These are phyloP conservation scores for Xylariales sp. DNA, from an alignment of 2,329 filamentous ascomycete genomes.

Conservation along the genomic window DNA sequence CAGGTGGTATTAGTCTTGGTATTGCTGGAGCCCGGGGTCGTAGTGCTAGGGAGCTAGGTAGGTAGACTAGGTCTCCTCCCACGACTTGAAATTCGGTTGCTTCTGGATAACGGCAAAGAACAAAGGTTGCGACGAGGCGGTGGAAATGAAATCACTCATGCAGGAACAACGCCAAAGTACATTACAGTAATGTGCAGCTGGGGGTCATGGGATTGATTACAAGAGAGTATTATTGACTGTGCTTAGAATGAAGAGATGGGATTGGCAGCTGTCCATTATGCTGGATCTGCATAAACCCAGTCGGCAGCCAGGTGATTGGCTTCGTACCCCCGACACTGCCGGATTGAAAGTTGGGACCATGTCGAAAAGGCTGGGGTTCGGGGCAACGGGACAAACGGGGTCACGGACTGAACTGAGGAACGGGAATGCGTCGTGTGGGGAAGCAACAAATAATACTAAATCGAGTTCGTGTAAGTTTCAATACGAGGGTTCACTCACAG, in stretches of 20 bases:
- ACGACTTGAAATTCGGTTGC: background rate
- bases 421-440: conserved; percentile 13
- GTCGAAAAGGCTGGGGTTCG: conserved; percentile 24
- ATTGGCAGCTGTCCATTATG: conserved; percentile 29
- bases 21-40: background rate
- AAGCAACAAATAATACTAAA: conserved; percentile 17
- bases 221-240: background rate
- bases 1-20: conserved; percentile 35
- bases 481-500: conserved; percentile 29
- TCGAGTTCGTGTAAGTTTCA: conserved; percentile 12
- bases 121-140: conserved; percentile 8
- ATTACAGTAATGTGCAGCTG: conserved; percentile 16
- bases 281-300: conserved; percentile 25
- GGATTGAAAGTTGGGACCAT: conserved; percentile 9
- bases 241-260: conserved; percentile 6
- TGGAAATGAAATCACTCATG: conserved; percentile 42
- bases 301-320: conserved; percentile 33
- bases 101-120: conserved; percentile 16
- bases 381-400: conserved; percentile 6
- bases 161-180: conserved; percentile 40
- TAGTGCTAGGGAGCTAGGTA: background rate
- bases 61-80: conserved; percentile 12
- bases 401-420: background rate
- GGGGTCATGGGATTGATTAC: conserved; percentile 27
- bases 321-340: conserved; percentile 13